These are phyloP conservation scores for Claviceps humidiphila DNA, from an alignment of 2,329 filamentous ascomycete genomes.

Conservation along the genomic window DNA sequence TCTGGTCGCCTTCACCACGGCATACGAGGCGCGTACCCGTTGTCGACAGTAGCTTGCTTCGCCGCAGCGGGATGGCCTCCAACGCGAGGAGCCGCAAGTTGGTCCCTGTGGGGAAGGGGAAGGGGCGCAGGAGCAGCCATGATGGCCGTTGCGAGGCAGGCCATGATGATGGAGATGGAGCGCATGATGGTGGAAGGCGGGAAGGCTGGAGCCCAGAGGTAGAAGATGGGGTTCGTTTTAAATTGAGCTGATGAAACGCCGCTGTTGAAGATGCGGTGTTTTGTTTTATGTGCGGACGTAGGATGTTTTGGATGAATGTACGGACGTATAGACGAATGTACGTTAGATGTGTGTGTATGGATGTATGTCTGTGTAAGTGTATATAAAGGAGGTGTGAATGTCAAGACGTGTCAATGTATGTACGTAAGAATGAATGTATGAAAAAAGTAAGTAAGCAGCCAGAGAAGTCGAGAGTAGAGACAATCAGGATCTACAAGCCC, in stretches of 20 bases:
- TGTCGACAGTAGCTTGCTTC: not conserved
- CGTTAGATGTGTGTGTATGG: not conserved
- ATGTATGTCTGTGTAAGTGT: not conserved
- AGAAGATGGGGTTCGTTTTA: too few relatives aligned
- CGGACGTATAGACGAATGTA: too few relatives aligned
- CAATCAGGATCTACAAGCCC: too few relatives aligned
- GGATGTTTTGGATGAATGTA: too few relatives aligned
- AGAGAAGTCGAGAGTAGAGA: too few relatives aligned
- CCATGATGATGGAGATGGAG: conserved; percentile 1
- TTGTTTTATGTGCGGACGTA: not conserved
- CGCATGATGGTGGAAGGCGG: not conserved
- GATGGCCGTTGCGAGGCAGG: conserved; percentile 2
- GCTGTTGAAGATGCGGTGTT: not conserved
- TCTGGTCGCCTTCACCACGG: not conserved
- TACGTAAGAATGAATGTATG: too few relatives aligned
- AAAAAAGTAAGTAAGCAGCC: too few relatives aligned
- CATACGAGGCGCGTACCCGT: not conserved
- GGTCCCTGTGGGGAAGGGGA: conserved; percentile 3
- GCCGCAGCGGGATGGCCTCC: not conserved
- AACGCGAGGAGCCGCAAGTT: conserved; percentile 1
- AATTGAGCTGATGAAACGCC: too few relatives aligned
- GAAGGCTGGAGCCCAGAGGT: too few relatives aligned
- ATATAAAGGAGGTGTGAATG: not conserved
- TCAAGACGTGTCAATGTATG: not conserved
- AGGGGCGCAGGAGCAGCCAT: conserved; percentile 1